These are phyloP conservation scores for Fagopyrum esculentum DNA, from an alignment of 148 eudicot genomes.

Conservation along the genomic window DNA sequence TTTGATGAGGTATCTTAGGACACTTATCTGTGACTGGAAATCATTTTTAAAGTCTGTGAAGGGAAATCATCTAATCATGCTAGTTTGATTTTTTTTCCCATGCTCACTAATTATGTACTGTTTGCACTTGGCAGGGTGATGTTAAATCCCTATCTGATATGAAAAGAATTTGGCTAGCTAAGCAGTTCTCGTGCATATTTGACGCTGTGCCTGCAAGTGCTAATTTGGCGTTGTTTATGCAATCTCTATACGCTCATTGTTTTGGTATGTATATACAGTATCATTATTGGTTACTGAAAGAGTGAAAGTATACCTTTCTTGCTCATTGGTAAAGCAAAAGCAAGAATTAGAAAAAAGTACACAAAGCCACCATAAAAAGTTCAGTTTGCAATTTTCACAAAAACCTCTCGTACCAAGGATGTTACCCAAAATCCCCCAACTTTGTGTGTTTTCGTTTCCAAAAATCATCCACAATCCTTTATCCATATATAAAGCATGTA, in stretches of 20 bases:
- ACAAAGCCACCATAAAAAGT: not conserved
- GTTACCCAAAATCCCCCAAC: not conserved
- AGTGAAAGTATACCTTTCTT: not conserved
- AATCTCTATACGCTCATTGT: not conserved
- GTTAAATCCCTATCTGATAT: not conserved
- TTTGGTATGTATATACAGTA: not conserved
- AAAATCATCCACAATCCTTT: no score
- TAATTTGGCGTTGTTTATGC: conserved; percentile 9
- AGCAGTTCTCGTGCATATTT: conserved; percentile 6
- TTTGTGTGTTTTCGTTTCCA: not conserved
- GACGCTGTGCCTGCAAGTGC: not conserved
- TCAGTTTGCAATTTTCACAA: no score
- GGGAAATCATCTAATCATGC: no score
- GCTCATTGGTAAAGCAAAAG: no score
- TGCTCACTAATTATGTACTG: not conserved
- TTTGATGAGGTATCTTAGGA: conserved; percentile 42
- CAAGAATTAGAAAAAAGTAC: not conserved
- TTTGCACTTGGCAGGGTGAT: not conserved
- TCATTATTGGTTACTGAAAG: not conserved
- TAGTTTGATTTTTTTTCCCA: not conserved
- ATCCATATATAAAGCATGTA: no score
- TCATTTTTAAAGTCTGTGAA: not conserved
- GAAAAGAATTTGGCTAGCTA: conserved; percentile 8
- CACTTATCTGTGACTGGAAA: not conserved
- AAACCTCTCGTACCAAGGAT: no score